Evolutionary conservation across 495 filamentous ascomycete genomes (phyloP), one percentile per base, ranked within the genome.

Genomic region (Annulohypoxylon maeteangense): DNA sequence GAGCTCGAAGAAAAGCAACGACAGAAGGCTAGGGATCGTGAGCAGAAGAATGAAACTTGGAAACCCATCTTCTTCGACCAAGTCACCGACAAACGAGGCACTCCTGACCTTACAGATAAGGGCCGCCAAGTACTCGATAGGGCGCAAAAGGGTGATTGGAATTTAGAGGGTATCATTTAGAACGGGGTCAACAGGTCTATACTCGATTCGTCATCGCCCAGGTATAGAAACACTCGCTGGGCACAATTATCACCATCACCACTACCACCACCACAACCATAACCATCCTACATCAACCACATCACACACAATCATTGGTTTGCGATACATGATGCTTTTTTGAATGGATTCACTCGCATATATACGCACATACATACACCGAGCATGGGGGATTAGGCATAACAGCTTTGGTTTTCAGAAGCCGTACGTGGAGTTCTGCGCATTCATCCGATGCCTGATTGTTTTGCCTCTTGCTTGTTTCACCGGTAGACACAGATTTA

Each of bases 1-100:
- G 93, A 97, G 71, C 88, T 99, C 10, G 95, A 99, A 79, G 94
- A 99, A 74, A 86, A 88, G 18, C 95, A 99, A 79, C 86, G 95
- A 34, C 86, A 91, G 71, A 93, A 91, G 79, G 93, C 93, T 1
- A 87, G 91, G n/a, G 89, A 93, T 67, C 85, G 95, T 25, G 89
- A 92, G 66, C 84, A 81, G 11, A 85, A 84, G 8, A 84, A 87
- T 16, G 85, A 86, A 53, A 84, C 89, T 16, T 98, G 92, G 92
- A 85, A 90, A 65, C 95, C 95, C n/a, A 84, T 93, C 23, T 99
- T 97, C 80, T 99, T 99, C 77, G 91, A 88, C 4, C 88, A 89
- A 8, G 87, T 86, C 1, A 87, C 90, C 8, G 91, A 90, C 63
- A 90, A 91, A 20, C 78, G 88, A 14, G 94, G 94, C 5, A 92